phyloP scores from a whole-genome alignment of 2,329 filamentous ascomycete genomes.

The Trichophyton verrucosum region DNA sequence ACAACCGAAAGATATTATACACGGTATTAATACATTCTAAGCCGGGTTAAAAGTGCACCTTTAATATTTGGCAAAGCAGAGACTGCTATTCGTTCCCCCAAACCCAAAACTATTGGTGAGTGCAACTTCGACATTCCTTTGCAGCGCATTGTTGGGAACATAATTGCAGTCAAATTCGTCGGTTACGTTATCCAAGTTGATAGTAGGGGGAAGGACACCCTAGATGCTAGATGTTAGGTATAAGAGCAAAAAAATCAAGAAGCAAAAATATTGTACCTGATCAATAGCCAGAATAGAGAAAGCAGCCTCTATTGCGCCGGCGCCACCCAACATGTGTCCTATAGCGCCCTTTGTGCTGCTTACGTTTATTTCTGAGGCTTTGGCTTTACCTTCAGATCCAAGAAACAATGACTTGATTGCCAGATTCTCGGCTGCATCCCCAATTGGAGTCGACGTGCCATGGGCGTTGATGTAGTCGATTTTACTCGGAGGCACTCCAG shows the following conservation, averaged over 20 bases:
- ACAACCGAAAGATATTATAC: background rate
- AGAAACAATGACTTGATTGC: conserved; percentile 70
- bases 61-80: conserved; percentile 51
- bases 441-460: conserved; percentile 74
- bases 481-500: conserved; percentile 51
- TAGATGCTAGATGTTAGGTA: conserved; percentile 26
- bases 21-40: background rate
- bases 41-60: too few relatives aligned
- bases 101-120: conserved; percentile 96
- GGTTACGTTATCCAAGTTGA: conserved; percentile 62
- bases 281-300: conserved; percentile 70
- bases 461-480: conserved; percentile 95
- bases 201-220: conserved; percentile 70
- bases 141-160: conserved; percentile 58
- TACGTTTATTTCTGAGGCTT: conserved; percentile 57
- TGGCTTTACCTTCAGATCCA: conserved; percentile 53
- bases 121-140: conserved; percentile 57
- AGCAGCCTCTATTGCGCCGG: conserved; percentile 79
- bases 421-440: conserved; percentile 74
- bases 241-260: conserved; percentile 13
- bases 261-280: conserved; percentile 43
- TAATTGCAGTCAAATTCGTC: conserved; percentile 71
- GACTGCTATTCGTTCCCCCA: conserved; percentile 84
- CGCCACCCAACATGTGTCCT: conserved; percentile 81
- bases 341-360: conserved; percentile 91